Evolutionary conservation across 1,284 basidiomycete species (phyloP).

Genomic region (Sporisorium iseilematis-ciliati): DNA sequence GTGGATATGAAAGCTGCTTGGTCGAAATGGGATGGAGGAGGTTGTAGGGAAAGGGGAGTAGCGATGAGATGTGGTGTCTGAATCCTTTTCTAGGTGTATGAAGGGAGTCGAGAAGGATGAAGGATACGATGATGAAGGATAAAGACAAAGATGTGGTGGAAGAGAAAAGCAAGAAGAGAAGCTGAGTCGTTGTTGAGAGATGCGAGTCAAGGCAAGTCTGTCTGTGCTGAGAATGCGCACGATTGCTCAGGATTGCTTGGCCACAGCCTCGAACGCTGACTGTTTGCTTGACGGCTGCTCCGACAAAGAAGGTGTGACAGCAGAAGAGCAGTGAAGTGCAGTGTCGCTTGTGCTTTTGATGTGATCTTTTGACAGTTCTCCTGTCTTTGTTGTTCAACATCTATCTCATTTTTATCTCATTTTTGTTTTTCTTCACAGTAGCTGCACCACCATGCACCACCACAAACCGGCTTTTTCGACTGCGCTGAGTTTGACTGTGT

Average conservation of each 20-base stretch:
- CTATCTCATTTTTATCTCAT: slow-evolving; percentile 9
- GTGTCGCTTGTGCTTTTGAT: neutral
- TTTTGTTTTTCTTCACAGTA: neutral
- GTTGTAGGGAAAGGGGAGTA: neutral
- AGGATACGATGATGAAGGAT: neutral
- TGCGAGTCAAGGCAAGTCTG: neutral
- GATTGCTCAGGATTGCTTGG: no score
- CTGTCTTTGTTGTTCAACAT: slow-evolving; percentile 23
- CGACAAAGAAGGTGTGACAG: neutral
- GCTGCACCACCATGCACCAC: neutral
- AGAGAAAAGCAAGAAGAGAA: neutral
- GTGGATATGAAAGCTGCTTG: neutral
- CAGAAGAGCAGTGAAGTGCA: neutral
- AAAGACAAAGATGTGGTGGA: neutral
- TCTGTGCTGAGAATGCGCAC: no score
- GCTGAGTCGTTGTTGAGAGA: neutral
- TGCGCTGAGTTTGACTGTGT: slow-evolving; percentile 4
- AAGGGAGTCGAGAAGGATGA: neutral
- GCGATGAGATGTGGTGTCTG: neutral
- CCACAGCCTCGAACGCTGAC: no score
- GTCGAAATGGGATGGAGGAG: neutral
- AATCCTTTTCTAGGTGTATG: neutral
- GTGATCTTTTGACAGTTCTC: slow-evolving; percentile 8
- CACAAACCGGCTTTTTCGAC: neutral
- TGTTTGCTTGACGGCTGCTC: neutral